Base-by-base conservation (phyloP, 2,329 filamentous ascomycete genomes). In the Aureobasidium pullulans region DNA sequence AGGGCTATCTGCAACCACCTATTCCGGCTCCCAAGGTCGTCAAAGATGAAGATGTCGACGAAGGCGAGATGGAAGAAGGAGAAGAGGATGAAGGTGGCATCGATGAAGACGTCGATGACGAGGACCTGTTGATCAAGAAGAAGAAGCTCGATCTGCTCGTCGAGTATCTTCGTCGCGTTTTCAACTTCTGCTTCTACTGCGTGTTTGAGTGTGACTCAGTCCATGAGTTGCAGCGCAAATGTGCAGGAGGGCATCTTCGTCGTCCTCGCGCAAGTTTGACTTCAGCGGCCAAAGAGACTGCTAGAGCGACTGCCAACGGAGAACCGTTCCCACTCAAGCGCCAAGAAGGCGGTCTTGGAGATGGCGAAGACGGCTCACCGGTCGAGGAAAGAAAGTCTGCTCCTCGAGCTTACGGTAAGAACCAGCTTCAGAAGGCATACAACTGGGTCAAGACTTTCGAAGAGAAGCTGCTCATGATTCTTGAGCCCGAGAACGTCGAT, bases 401-500 rank as follows among this genome's bases (percentile, higher is more conserved):
- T 63, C 82, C 84, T 59, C 85, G 83, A 61, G 57, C 56, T 34
- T 60, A 56, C 32, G 62, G 62, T 16, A 67, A 67, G 52, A 90
- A 95, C 71, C 94, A 97, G 71, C 83, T 97, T 13, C 89, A 95
- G 68, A 87, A 92, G 60, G 94, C 94, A 0, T 97, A 91, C 77
- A 99, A 97, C 70, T 99, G 95, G 94, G 95, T 99, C 62, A 95
- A 89, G 77, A 97, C 94, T 0, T 99, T 96, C 68, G 94, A 99
- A 71, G 94, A 99, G 70, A 99, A 99, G 76, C 82, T 99, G 54
- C 79, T 90, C 70, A 92, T 96, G 71, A 88, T 97, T 48, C 80
- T 99, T 13, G 93, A 97, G 65, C 94, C 94, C 0, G 89, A 94
- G 58, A 85, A 86, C 52, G 88, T 89, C 28, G 91, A 97, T 69